Conservation (phyloP, 495 filamentous ascomycete genomes). For the Xylaria curta region DNA sequence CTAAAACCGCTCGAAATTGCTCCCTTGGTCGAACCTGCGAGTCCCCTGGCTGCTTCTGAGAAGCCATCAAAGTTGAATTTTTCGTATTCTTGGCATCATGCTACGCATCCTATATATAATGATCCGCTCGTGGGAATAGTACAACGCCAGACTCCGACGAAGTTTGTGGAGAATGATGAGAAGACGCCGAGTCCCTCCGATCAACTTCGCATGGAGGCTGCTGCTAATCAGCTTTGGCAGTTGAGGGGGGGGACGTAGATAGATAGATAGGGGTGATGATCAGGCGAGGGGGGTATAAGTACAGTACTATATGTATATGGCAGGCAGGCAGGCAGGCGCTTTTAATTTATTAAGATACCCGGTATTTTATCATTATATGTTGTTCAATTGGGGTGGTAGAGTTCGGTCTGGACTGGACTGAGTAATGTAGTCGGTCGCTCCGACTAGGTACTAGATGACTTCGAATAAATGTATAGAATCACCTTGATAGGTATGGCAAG, state of each 20-base stretch:
- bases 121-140: slow-evolving; percentile 36
- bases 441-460: neutral
- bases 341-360: slow-evolving; percentile 18
- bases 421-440: neutral
- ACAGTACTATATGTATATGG: too few species aligned
- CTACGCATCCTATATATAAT: slow-evolving; percentile 31
- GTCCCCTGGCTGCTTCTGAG: slow-evolving; percentile 38
- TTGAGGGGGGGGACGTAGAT: slow-evolving; percentile 12
- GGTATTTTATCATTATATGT: neutral
- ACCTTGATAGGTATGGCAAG: neutral
- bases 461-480: neutral
- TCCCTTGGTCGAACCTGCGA: slow-evolving; percentile 31
- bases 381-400: neutral
- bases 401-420: neutral
- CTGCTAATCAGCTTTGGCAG: slow-evolving; percentile 34
- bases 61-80: slow-evolving; percentile 2
- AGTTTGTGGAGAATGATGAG: too few species aligned
- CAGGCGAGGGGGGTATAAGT: too few species aligned
- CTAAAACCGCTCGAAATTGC: slow-evolving; percentile 23
- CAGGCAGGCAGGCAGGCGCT: too few species aligned
- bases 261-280: neutral
- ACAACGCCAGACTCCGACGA: slow-evolving; percentile 30
- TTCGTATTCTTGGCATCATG: slow-evolving; percentile 19
- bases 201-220: slow-evolving; percentile 39
- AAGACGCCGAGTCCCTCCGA: slow-evolving; percentile 42